Conservation (phyloP, 345 rosid genomes). For the Orychophragmus violaceus region DNA sequence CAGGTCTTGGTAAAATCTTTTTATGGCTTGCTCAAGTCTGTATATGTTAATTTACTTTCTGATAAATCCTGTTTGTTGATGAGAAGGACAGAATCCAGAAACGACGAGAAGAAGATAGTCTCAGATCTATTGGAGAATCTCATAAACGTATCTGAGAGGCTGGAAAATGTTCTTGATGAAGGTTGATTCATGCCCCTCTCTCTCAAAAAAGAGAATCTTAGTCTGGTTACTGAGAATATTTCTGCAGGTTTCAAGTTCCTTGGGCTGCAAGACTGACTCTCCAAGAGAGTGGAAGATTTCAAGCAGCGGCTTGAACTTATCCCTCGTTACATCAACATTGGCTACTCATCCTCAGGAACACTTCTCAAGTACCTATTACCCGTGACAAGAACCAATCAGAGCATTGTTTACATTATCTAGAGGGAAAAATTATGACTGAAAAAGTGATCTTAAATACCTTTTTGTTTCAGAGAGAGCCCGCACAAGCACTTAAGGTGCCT, state of each 20-base stretch:
- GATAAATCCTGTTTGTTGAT: conserved; percentile 45
- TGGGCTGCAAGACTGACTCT: conserved; percentile 35
- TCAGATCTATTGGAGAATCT: conserved; percentile 30
- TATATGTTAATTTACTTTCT: conserved; percentile 25
- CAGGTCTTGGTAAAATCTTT: not conserved
- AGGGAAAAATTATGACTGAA: not conserved
- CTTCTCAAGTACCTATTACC: conserved; percentile 63
- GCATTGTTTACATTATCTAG: not conserved
- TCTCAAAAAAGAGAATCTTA: too few species aligned
- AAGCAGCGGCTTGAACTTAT: conserved; percentile 52
- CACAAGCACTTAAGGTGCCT: conserved; percentile 52
- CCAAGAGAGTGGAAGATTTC: conserved; percentile 44
- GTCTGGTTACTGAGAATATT: too few species aligned
- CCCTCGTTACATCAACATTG: conserved; percentile 57
- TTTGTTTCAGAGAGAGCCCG: conserved; percentile 55
- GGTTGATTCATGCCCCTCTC: conserved; percentile 15
- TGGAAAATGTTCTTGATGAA: conserved; percentile 36
- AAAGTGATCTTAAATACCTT: conserved; percentile 2
- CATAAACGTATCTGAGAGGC: conserved; percentile 26
- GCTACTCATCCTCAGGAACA: conserved; percentile 65
- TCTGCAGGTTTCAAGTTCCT: conserved; percentile 21
- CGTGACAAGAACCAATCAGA: conserved; percentile 32
- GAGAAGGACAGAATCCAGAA: conserved; percentile 21
- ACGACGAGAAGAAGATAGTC: conserved; percentile 1
- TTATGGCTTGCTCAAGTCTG: conserved; percentile 9